Conservation (phyloP, 441 rosid species). For the Manihot esculenta region DNA sequence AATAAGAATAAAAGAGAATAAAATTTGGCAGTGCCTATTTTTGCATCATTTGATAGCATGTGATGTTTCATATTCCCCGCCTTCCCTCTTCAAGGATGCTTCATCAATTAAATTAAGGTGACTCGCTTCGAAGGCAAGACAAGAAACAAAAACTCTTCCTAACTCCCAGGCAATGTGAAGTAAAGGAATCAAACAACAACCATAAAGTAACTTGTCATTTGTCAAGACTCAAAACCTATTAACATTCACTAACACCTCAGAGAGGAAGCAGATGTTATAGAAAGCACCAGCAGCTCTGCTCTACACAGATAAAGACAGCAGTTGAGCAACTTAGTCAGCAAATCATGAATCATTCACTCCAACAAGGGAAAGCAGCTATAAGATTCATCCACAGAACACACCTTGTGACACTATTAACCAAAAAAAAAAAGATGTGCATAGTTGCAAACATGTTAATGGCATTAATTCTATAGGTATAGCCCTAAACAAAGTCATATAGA, state of each 20-base stretch:
- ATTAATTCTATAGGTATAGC: neutral
- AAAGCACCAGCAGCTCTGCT: neutral
- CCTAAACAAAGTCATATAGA: too few relatives aligned
- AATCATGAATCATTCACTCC: too few relatives aligned
- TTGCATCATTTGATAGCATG: neutral
- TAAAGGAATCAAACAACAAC: slow-evolving; percentile 1
- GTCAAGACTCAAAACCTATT: too few relatives aligned
- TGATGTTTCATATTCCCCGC: neutral
- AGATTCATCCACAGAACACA: too few relatives aligned
- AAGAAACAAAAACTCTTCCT: neutral
- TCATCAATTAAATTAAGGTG: neutral
- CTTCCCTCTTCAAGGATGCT: neutral
- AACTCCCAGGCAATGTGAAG: neutral
- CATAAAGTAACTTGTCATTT: neutral
- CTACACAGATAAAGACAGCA: neutral
- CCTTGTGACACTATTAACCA: too few relatives aligned
- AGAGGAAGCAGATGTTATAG: neutral
- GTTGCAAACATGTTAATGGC: neutral
- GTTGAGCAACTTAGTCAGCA: neutral
- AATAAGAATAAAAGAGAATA: neutral
- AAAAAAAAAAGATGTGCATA: too few relatives aligned
- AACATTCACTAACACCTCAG: neutral
- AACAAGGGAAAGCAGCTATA: too few relatives aligned
- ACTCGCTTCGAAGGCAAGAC: neutral
- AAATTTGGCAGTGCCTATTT: neutral